Base-by-base conservation (phyloP, 108 stramenopile genomes). In the Nannochloropsis salina region DNA sequence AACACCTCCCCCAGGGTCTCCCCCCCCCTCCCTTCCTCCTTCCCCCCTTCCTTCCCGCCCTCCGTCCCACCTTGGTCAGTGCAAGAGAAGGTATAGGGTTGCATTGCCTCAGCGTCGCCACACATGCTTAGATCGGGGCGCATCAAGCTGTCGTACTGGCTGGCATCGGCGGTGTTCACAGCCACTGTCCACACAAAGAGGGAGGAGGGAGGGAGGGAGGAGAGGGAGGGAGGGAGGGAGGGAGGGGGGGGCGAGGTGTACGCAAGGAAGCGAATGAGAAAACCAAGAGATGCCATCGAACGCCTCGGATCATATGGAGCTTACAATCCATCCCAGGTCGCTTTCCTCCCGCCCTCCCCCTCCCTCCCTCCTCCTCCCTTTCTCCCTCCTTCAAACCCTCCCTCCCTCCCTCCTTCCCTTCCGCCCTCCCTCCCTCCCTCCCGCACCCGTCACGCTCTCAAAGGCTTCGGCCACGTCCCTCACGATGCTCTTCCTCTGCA, bases 41-140 rank as follows among this genome's bases (percentile, higher is more conserved):
- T 74, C 61, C 61, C 61, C 20, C 61, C 61, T n/a, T 74, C 61
- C 61, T 74, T 74, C 61, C 61, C 61, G 15, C 61, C 61, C 61
- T 74, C 61, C 2, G 4, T 74, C 61, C 61, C 61, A n/a, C 61
- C 5, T n/a, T 74, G 20, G 61, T 74, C 61, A n/a, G 4, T n/a
- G 61, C 2, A 74, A n/a, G 61, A 74, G 4, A n/a, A 74, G 4
- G 61, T 74, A n/a, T 74, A 74, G 5, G 61, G 61, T 2, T n/a
- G 61, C 20, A 74, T 74, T 2, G 61, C 61, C n/a, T 74, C 61
- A 4, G 61, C 61, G 20, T 74, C 61, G 4, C 20, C 61, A n/a
- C 61, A n/a, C 61, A 74, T 74, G 61, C 20, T 74, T n/a, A 74
- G 61, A n/a, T 74, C 61, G 3, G 61, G 61, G 4, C n/a, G 61